Evolutionary conservation across 2,329 filamentous ascomycete genomes (phyloP), one percentile per base, ranked within the genome.

Genomic region (Cladophialophora chaetospira): DNA sequence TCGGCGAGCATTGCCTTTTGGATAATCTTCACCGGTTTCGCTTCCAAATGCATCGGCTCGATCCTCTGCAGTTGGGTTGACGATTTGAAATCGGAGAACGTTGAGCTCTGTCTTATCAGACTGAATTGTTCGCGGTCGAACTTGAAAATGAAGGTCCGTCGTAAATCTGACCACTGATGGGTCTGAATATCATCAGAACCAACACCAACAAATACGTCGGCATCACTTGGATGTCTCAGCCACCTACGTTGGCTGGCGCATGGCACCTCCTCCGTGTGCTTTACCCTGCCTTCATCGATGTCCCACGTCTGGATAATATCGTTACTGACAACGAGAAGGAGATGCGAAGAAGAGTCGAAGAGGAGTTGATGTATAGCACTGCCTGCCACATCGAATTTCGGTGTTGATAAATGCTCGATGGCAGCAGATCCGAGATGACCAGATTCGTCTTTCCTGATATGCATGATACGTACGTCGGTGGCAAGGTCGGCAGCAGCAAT

Each of bases 341-440:
- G 19, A n/a, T 31, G 23, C 4, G 55, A 54, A n/a, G 51, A 50
- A 8, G 11, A n/a, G 35, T 51, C 36, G 5, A 58, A 1, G 6
- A 54, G 35, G 19, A 58, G 19, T 46, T 58, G 55, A 46, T 58
- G 55, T 38, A 58, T 51, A 3, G 55, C 35, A 8, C 45, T 11
- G 3, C 26, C 21, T n/a, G 23, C 45, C 9, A 54, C 25, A 3
- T 36, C 17, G 26, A 54, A 25, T n/a, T 46, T 54, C 9, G 55
- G 55, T 13, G 8, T 38, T 38, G 44, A 25, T 26, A 54, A 29
- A 8, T 11, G 36, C 19, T 25, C 23, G 17, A 36, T 28, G n/a
- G 19, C 35, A n/a, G 33, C 19, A 11, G 8, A 29, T 3, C 15
- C 33, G 23, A 11, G 13, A 8, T 33, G 13, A 5, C 9, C 11